A percentile compares a stretch with the other conserved stretches of the same genome.
phyloP scores from a whole-genome alignment of 2,329 filamentous ascomycete species.

The Phoma sp. region DNA sequence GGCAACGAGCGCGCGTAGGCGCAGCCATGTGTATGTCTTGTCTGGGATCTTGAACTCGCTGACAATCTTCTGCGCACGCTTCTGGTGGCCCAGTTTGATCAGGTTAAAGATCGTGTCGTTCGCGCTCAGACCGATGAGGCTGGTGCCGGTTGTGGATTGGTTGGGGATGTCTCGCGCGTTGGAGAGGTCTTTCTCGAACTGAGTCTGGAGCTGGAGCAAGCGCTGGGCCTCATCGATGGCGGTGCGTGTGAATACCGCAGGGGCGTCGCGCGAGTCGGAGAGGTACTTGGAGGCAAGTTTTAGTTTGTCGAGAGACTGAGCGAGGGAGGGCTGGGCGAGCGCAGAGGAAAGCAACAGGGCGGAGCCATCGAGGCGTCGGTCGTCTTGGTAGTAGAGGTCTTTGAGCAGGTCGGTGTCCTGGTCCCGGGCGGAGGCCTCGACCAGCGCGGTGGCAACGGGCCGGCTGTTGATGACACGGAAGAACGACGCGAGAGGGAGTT shows the following conservation, averaged over 20 bases:
- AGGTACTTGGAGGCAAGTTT: slow-evolving; percentile 84
- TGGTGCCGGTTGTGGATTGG: slow-evolving; percentile 44
- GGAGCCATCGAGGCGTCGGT: slow-evolving; percentile 85
- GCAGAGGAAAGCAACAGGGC: slow-evolving; percentile 87
- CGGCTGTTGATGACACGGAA: slow-evolving; percentile 89
- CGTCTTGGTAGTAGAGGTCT: slow-evolving; percentile 96
- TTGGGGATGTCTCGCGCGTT: slow-evolving; percentile 55
- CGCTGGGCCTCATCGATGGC: slow-evolving; percentile 80
- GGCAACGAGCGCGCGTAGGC: slow-evolving; percentile 84
- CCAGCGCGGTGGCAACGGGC: slow-evolving; percentile 84
- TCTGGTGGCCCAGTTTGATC: slow-evolving; percentile 79
- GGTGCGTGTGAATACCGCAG: slow-evolving; percentile 72
- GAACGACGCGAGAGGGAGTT: slow-evolving; percentile 87
- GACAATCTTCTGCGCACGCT: slow-evolving; percentile 81
- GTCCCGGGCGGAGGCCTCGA: slow-evolving; percentile 81
- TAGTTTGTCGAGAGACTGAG: slow-evolving; percentile 81
- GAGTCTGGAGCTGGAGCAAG: slow-evolving; percentile 84
- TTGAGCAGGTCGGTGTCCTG: slow-evolving; percentile 86
- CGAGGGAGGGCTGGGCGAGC: slow-evolving; percentile 71
- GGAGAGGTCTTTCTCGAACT: slow-evolving; percentile 80
- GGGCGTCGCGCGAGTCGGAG: slow-evolving; percentile 79
- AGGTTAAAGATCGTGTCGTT: slow-evolving; percentile 94
- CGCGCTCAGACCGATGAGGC: slow-evolving; percentile 81
- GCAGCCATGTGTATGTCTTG: slow-evolving; percentile 86
- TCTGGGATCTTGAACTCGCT: slow-evolving; percentile 93